Conservation (phyloP, 202 grass and related monocot genomes). For the Panicum virgatum region DNA sequence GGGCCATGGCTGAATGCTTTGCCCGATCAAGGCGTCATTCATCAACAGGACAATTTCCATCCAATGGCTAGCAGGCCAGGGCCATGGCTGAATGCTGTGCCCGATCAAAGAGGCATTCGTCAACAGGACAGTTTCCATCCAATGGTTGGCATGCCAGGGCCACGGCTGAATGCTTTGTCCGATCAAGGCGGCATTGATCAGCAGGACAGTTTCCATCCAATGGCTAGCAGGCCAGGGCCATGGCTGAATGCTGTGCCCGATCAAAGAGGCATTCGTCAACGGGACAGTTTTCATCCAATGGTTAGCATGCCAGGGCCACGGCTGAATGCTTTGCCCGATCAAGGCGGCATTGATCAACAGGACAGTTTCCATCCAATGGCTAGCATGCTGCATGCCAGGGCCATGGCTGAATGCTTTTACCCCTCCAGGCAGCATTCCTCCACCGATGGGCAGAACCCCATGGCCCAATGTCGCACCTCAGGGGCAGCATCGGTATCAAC, state of each 20-base stretch:
- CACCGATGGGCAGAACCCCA: conserved; percentile 6
- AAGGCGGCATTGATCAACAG: no score
- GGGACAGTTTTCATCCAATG: no score
- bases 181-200: not conserved
- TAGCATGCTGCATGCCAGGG: no score
- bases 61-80: conserved; percentile 21
- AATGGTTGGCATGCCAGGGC: conserved; percentile 3
- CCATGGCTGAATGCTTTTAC: no score
- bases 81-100: not conserved
- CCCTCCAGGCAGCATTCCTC: not conserved
- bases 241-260: not conserved
- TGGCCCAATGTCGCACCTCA: not conserved
- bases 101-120: not conserved
- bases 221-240: conserved; percentile 8
- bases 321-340: not conserved
- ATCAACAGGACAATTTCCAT: not conserved
- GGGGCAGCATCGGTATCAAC: conserved; percentile 18
- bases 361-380: no score
- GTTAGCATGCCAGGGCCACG: no score
- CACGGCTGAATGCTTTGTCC: not conserved
- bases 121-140: not conserved
- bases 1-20: not conserved
- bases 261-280: no score
- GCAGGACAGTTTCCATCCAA: conserved; percentile 1
- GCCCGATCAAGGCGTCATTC: not conserved